phyloP scores from a whole-genome alignment of 2,329 filamentous ascomycete species.

The Colletotrichum cordylinicola region DNA sequence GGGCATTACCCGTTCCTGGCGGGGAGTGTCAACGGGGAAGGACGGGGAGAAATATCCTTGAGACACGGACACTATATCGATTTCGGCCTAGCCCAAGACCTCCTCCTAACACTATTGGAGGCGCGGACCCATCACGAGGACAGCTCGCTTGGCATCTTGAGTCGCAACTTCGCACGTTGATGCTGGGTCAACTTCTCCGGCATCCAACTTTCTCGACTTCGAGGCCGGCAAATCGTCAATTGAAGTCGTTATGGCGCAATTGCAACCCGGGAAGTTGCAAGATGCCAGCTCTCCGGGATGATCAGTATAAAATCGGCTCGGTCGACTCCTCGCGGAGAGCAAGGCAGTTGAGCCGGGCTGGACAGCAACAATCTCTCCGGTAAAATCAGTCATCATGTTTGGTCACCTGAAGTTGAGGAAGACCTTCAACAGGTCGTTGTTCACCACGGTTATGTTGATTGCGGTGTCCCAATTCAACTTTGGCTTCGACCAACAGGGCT shows the following conservation, averaged over 20 bases:
- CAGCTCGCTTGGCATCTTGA: not conserved
- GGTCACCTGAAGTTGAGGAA: not conserved
- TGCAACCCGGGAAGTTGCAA: not conserved
- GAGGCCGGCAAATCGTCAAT: not conserved
- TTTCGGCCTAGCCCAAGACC: not conserved
- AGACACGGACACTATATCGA: not conserved
- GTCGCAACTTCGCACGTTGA: not conserved
- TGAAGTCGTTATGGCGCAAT: not conserved
- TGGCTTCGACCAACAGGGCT: constrained; percentile 44
- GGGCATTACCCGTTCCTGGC: not conserved
- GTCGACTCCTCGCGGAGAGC: not conserved
- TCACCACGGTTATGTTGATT: constrained; percentile 30
- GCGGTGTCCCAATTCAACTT: constrained; percentile 43
- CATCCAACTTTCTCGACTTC: not conserved
- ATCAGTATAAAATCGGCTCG: not conserved
- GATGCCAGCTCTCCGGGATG: not conserved
- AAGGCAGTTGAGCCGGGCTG: not conserved
- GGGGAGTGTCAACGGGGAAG: not conserved
- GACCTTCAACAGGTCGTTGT: constrained; percentile 27
- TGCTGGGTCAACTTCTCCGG: not conserved
- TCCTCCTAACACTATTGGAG: not conserved
- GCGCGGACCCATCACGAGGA: not conserved
- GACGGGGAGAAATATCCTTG: not conserved
- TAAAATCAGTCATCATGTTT: not conserved
- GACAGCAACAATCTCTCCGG: not conserved